Percentiles rank a stretch among this genome's conserved stretches.
These are phyloP conservation scores for Mycena floridula DNA, from an alignment of 768 basidiomycete species.

Conservation along the genomic window DNA sequence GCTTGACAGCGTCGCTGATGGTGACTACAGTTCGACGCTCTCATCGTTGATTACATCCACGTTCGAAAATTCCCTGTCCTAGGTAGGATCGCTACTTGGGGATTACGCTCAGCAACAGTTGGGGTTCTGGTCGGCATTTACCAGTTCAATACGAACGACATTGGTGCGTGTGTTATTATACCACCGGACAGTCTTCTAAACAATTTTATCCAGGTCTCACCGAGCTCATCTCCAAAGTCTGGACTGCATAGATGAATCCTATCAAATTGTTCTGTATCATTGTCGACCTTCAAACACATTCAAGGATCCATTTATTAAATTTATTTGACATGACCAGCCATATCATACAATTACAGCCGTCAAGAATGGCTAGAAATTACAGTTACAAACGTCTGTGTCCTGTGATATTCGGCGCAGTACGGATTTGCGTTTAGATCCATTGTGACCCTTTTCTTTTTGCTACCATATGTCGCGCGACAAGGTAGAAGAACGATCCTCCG, in stretches of 20 bases:
- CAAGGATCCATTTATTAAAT: no score
- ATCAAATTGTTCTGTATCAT: no score
- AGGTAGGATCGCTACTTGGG: slow-evolving; percentile 69
- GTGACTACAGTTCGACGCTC: slow-evolving; percentile 58
- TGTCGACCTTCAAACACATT: no score
- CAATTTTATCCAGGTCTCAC: slow-evolving; percentile 10
- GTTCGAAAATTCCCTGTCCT: slow-evolving; percentile 87
- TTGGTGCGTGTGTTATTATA: slow-evolving; percentile 55
- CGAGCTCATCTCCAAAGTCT: slow-evolving; percentile 40
- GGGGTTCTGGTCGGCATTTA: slow-evolving; percentile 87
- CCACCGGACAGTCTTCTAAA: background rate
- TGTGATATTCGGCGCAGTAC: no score
- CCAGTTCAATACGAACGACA: slow-evolving; percentile 98
- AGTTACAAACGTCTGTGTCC: no score
- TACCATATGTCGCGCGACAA: background rate
- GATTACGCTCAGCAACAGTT: slow-evolving; percentile 68
- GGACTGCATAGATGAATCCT: slow-evolving; percentile 78
- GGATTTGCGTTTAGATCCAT: no score
- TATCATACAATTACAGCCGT: no score
- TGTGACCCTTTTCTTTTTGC: background rate
- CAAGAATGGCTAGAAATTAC: no score
- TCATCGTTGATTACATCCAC: slow-evolving; percentile 88
- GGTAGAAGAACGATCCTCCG: background rate
- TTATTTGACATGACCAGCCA: no score
- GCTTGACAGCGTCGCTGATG: background rate